A percentile compares a stretch with the other conserved stretches of the same genome.
phyloP scores from a whole-genome alignment of 2,329 filamentous ascomycete species.

The Dactylellina sp. region DNA sequence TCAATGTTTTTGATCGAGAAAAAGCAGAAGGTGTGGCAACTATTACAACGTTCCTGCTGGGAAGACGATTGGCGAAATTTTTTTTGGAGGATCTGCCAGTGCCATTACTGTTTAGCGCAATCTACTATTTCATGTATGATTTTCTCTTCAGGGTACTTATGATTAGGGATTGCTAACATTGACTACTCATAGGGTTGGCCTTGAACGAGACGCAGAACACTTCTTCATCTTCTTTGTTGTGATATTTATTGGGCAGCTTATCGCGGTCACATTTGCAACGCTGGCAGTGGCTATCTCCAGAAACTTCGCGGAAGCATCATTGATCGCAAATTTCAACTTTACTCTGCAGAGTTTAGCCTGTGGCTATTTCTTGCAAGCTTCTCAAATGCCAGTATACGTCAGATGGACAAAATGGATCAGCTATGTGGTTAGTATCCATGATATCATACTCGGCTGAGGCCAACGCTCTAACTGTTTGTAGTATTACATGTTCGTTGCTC shows the following conservation, averaged over 20 bases:
- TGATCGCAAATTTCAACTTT: slow-evolving; percentile 78
- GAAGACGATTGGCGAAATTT: slow-evolving; percentile 75
- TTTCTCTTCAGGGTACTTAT: background rate
- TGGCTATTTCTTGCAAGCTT: slow-evolving; percentile 79
- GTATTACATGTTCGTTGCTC: slow-evolving; percentile 78
- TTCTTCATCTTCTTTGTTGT: slow-evolving; percentile 80
- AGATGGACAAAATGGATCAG: slow-evolving; percentile 79
- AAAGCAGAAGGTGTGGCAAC: slow-evolving; percentile 78
- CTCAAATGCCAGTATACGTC: slow-evolving; percentile 80
- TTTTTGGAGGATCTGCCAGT: slow-evolving; percentile 79
- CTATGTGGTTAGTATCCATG: slow-evolving; percentile 67
- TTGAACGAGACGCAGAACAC: slow-evolving; percentile 72
- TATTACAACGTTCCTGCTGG: slow-evolving; percentile 76
- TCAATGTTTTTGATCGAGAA: slow-evolving; percentile 80
- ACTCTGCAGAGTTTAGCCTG: slow-evolving; percentile 80
- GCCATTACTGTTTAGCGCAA: slow-evolving; percentile 73
- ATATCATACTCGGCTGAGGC: background rate
- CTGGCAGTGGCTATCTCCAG: slow-evolving; percentile 74
- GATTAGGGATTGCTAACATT: background rate
- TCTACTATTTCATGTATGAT: slow-evolving; percentile 43
- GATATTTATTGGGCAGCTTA: slow-evolving; percentile 77
- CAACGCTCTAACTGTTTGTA: slow-evolving; percentile 62
- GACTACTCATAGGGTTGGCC: slow-evolving; percentile 75
- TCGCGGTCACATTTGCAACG: slow-evolving; percentile 77
- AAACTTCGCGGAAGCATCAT: slow-evolving; percentile 76